Base-by-base conservation (phyloP, 805 yeast species). In the Scheffersomyces ergatensis region DNA sequence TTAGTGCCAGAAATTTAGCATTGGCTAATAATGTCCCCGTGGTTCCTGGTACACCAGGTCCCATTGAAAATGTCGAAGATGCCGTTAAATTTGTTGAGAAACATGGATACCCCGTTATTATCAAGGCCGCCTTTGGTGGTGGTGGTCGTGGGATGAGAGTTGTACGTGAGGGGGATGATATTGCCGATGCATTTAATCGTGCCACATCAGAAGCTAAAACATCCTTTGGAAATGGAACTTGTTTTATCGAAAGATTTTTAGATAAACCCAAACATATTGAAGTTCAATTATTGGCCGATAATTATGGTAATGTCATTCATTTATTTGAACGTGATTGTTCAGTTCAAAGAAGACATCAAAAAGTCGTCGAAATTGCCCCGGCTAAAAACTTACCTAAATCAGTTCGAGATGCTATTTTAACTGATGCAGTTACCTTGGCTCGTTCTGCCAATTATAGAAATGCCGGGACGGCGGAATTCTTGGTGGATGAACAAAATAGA, bases 91-190 rank as follows among this genome's bases (percentile, higher is more conserved):
- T 92, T 59, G 97, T 90, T 27, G 78, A 70, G 34, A 59, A 89
- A 67, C 77, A 92, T 65, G 99, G 99, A 24, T 90, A 65, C 70
- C 99, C 99, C 7, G 98, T 93, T 36, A 92, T 92, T 67, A 89
- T 92, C 70, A 92, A 92, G 70, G 99, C 99, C 35, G 99, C 99
- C 29, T 93, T 86, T 60, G 99, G 99, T 64, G 99, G 99, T 71
- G 99, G 99, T 76, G 99, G 99, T 61, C 83, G 98, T 71, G 99
- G 99, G 78, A 93, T 92, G 98, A 83, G 99, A 72, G 99, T 92
- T 38, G 99, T 92, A 34, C 77, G 95, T 58, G 97, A 92, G 67
- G 97, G 97, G 55, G 99, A 93, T 54, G 88, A 83, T 63, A 80
- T 92, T 44, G 83, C 62, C 34, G 97, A 92, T 62, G 97, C 98